Evolutionary conservation across 768 basidiomycete species (phyloP), one percentile per base, ranked within the genome.

Genomic region (Lepiota subincarnata): DNA sequence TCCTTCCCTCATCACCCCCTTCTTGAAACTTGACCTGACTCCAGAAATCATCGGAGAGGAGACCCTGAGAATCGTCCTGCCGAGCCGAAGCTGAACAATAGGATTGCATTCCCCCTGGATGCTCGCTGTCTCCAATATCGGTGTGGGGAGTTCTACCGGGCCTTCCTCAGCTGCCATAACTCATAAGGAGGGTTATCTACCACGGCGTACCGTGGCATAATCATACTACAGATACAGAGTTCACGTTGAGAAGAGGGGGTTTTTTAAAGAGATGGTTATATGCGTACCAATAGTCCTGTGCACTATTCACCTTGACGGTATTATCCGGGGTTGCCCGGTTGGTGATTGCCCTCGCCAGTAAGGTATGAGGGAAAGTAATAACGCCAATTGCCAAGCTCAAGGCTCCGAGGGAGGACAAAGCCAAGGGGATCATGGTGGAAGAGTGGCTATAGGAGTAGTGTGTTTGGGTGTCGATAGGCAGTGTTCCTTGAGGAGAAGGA

Each of bases 61-160:
- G 67, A 8, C 80, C 79, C 60, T 80, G 78, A 14, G 66, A 54
- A 16, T 65, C 37, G 8, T 71, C 68, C 58, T 69, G 71, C 14
- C 65, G 66, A 0, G 73, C 79, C 1, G 64, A 59, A 6, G 76
- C 69, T 2, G 79, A 77, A 56, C 79, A 81, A 59, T 78, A 82
- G 2, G 77, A 77, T 62, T 76, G 72, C 74, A 75, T 79, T 10
- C 79, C 78, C 31, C 79, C 79, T 1, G 78, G 74, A 50, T 73
- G 67, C 57, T 82, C 79, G 55, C 74, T 78, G 60, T 79, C 78
- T 4, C 80, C 80, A 52, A 82, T 76, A 58, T 79, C 73, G 11
- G 80, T 81, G 61, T 81, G 76, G 0, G 75, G 66, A 40, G 74
- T 60, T n/a, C 78, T 77, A 42, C 19, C 12, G 6, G 26, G 19